These are phyloP conservation scores for Ascoidea asiatica DNA, from an alignment of 805 yeast species.

Conservation along the genomic window DNA sequence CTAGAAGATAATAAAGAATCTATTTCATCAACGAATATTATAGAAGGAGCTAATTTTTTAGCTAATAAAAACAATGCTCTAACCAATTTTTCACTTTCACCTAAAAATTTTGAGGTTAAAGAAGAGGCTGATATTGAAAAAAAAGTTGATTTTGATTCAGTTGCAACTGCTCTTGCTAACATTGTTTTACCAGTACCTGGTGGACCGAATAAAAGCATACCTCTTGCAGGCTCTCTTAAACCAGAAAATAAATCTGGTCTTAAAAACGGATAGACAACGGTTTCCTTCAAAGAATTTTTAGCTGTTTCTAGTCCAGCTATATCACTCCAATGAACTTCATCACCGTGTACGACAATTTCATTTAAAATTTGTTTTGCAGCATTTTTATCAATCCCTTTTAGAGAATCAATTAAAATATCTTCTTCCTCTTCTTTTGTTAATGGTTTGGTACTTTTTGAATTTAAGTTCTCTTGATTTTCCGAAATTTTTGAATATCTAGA, in stretches of 20 bases:
- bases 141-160: slow-evolving; percentile 89
- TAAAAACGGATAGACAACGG: slow-evolving; percentile 91
- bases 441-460: slow-evolving; percentile 4
- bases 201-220: slow-evolving; percentile 93
- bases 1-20: slow-evolving; percentile 81
- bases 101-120: slow-evolving; percentile 62
- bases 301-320: slow-evolving; percentile 88
- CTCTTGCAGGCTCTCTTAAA: slow-evolving; percentile 88
- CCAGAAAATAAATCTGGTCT: slow-evolving; percentile 91
- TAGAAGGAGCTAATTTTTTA: slow-evolving; percentile 78
- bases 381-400: slow-evolving; percentile 57
- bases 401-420: not conserved
- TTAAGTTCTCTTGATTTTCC: slow-evolving; percentile 4
- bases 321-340: slow-evolving; percentile 91
- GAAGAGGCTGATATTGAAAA: slow-evolving; percentile 88
- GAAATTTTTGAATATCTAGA: not conserved
- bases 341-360: slow-evolving; percentile 85
- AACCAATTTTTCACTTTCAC: slow-evolving; percentile 90
- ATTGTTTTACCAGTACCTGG: slow-evolving; percentile 98
- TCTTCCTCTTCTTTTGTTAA: not conserved
- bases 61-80: slow-evolving; percentile 81
- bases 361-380: slow-evolving; percentile 79
- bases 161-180: slow-evolving; percentile 96
- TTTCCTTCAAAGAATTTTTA: slow-evolving; percentile 78
- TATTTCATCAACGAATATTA: slow-evolving; percentile 91